Evolutionary conservation across 352 stramenopile genomes (phyloP), one percentile per base, ranked within the genome.

Genomic region (Albugo laibachii): DNA sequence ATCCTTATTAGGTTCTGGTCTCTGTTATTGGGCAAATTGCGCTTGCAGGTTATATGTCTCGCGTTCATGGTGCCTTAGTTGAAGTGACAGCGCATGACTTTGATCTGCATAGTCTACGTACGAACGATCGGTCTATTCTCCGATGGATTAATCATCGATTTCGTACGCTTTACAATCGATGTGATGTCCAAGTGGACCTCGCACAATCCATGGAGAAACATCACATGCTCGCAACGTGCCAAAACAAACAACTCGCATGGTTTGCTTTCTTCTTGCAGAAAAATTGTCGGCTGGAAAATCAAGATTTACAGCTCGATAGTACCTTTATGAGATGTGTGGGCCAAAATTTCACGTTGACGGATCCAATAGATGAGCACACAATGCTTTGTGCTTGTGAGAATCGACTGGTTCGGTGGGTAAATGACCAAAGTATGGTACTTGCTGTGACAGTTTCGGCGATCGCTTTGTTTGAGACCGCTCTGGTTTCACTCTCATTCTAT

Each of bases 311-410:
- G 36, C 36, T 58, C 4, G 63, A 57, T 46, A 85, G 71, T 55
- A 60, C 66, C 24, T 88, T 88, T 37, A 61, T 84, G 12, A 66
- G 66, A 45, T 88, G 76, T 49, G 69, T 71, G 15, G 71, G 74
- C 15, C 53, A 63, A 14, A 71, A 59, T 46, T 85, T 83, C 50
- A 71, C 55, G 14, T 52, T 84, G 14, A 73, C 54, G 37, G 65
- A 78, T 48, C 56, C 68, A 20, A 71, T 85, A 47, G 76, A 70
- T 19, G 60, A 88, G 58, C 70, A 88, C 54, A 67, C 70, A 42
- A 80, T 88, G 70, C 63, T 88, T 34, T 88, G 76, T 46, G 71
- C 76, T 4, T 88, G 76, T 48, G 76, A 88, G 57, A 69, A 69
- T 53, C 68, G 69, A 31, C 75, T 88, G 61, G 70, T 88, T 52